Base-by-base conservation (phyloP, 345 rosid species). In the Erysimum cheiranthoides region DNA sequence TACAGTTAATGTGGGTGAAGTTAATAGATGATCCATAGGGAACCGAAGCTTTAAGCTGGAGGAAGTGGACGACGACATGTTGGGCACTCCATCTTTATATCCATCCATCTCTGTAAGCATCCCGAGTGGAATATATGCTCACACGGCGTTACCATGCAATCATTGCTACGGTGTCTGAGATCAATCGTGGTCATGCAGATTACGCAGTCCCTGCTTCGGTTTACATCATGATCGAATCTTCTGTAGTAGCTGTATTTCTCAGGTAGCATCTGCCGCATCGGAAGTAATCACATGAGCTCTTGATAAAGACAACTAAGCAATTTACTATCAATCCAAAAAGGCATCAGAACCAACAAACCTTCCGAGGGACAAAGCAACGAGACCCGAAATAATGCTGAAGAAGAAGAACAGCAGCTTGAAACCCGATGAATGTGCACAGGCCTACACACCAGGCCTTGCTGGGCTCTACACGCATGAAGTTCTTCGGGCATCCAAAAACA, bases 1-100 rank as follows among this genome's bases (percentile, higher is more conserved):
- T 66, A 58, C 36, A 58, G 49, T 18, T 49, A 74, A 67, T 46
- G 59, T 68, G 68, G 52, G 69, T 40, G 63, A 34, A 61, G 74
- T 75, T 51, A 70, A 53, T 35, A 70, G 47, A 52, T 18, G 68
- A 39, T 25, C 54, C 70, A 57, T 30, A 73, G 35, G 36, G 70
- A 72, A 54, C 57, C 49, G 2, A 35, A 66, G 54, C 47, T 53
- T 53, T 80, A 83, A 61, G 93, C 96, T 71, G 99, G 91, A 25
- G 99, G 99, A 52, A 95, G 81, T 3, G 90, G 73, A 45, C 99
- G 93, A 73, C 99, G 92, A 82, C 99, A 95, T 62, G 99, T 95
- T 61, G 99, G 99, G 71, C 99, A 95, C 82, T 95, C 99, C 99
- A 95, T 95, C 85, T 95, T 95, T 81, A 95, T 87, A 78, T 95